A percentile compares a stretch with the other conserved stretches of the same genome.
phyloP scores from a whole-genome alignment of 2,329 filamentous ascomycete genomes.

The Aspergillus costaricaensis region DNA sequence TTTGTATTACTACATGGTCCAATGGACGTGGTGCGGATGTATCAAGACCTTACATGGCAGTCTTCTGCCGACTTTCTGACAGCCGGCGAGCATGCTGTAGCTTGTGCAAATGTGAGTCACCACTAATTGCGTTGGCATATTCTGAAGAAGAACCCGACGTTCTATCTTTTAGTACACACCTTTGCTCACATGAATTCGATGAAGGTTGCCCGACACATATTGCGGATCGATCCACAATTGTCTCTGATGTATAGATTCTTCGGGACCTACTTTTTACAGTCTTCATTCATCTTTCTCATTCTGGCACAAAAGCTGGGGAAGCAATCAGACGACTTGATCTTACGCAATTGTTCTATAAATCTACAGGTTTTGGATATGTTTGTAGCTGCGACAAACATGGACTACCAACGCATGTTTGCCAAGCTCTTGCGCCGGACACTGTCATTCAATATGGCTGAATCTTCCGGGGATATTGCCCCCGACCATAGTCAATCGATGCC shows the following conservation, averaged over 20 bases:
- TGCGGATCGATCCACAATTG: neutral
- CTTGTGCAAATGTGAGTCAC: conserved; percentile 2
- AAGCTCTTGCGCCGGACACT: neutral
- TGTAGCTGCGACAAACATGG: conserved; percentile 3
- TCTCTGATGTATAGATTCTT: conserved; percentile 5
- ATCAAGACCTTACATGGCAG: conserved; percentile 4
- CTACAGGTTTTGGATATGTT: conserved; percentile 3
- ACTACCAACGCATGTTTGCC: conserved; percentile 4
- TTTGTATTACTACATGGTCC: conserved; percentile 1
- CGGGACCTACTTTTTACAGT: conserved; percentile 4
- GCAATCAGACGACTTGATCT: neutral
- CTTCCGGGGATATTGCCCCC: neutral
- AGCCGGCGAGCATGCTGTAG: conserved; percentile 3
- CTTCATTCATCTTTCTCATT: conserved; percentile 5
- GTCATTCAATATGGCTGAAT: neutral
- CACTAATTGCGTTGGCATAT: no score
- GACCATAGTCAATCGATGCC: neutral
- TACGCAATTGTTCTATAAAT: conserved; percentile 1
- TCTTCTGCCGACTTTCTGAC: neutral
- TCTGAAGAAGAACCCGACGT: neutral
- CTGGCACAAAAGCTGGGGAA: conserved; percentile 2
- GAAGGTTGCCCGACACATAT: neutral
- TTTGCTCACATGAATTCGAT: no score
- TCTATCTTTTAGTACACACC: no score
- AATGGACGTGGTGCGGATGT: conserved; percentile 7